Base-by-base conservation (phyloP, 2,329 filamentous ascomycete species). In the Diaporthe velutina region DNA sequence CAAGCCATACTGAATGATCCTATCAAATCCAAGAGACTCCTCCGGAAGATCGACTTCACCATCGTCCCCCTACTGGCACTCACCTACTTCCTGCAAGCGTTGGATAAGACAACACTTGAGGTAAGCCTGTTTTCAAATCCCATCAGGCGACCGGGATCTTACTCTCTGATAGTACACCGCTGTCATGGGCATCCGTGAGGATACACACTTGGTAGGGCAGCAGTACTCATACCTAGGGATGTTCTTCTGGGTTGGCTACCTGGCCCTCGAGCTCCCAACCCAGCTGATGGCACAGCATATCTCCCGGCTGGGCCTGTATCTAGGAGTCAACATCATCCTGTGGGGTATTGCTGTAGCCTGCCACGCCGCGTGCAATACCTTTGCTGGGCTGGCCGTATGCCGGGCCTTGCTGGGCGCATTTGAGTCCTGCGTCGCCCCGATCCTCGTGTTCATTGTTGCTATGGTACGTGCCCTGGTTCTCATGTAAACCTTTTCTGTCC, bases 181-280 rank as follows among this genome's bases (percentile, higher is more conserved):
- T 13, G 78, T 81, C 35, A 80, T 80, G 81, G 76, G 77, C 52
- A 79, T 81, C 67, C 71, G 76, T n/a, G 48, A 75, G 15, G 78
- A 81, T 22, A 78, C 80, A 0, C 77, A 84, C 17, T 81, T 87
- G 4, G 77, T 79, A 6, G 84, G 84, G 8, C 81, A 83, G 57
- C 75, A 85, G 66, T 86, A 84, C 61, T 79, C 75, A 35, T 81
- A 79, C 79, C 72, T 81, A 7, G 83, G 82, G 1, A 84, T 85
- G 15, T 82, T 86, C 61, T 75, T 81, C 6, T 87, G 86, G 76
- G 82, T 86, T 30, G 84, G 84, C 9, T 82, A 86, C 71, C 80
- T 87, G 1, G 82, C 81, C 3, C 83, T 83, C 7, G 84, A 86
- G 71, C 82, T 85, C 5, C 83, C 83, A 19, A 83, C 84, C 6